Conservation (phyloP, 441 rosid species). For the Bruguiera hainesii region DNA sequence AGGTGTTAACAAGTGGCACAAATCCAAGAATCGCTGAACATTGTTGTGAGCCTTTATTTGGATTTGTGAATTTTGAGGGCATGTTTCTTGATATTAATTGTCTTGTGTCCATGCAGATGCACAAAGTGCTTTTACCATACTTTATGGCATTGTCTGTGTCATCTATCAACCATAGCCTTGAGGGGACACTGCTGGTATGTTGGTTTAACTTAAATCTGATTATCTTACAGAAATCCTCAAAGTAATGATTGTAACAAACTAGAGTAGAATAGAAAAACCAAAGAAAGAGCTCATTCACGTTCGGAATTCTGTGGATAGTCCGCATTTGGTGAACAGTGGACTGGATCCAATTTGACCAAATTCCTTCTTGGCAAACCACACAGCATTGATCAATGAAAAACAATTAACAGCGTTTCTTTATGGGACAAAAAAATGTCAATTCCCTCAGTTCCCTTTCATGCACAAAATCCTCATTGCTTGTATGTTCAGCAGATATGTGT, state of each 20-base stretch:
- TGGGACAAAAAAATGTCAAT: background rate
- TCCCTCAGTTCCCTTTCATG: background rate
- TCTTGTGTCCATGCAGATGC: constrained; percentile 62
- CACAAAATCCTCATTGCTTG: constrained; percentile 2
- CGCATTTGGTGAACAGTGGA: too few species aligned
- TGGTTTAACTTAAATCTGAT: constrained; percentile 3
- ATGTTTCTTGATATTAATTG: constrained; percentile 2
- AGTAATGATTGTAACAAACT: background rate
- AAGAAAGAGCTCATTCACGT: too few species aligned
- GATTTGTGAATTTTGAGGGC: too few species aligned
- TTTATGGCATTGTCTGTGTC: constrained; percentile 60
- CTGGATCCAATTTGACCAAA: background rate
- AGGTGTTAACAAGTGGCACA: background rate
- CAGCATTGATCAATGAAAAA: background rate
- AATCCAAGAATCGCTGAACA: constrained; percentile 1
- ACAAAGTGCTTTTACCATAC: constrained; percentile 67
- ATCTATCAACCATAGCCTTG: constrained; percentile 75
- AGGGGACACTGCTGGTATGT: constrained; percentile 89
- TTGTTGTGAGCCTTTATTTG: too few species aligned
- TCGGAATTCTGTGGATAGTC: too few species aligned
- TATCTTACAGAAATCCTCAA: background rate
- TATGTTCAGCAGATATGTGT: constrained; percentile 2
- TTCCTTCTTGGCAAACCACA: background rate
- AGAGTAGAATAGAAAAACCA: too few species aligned
- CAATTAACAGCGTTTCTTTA: background rate